Evolutionary conservation across 2,329 filamentous ascomycete species (phyloP).

Genomic region (Penicillium digitatum): DNA sequence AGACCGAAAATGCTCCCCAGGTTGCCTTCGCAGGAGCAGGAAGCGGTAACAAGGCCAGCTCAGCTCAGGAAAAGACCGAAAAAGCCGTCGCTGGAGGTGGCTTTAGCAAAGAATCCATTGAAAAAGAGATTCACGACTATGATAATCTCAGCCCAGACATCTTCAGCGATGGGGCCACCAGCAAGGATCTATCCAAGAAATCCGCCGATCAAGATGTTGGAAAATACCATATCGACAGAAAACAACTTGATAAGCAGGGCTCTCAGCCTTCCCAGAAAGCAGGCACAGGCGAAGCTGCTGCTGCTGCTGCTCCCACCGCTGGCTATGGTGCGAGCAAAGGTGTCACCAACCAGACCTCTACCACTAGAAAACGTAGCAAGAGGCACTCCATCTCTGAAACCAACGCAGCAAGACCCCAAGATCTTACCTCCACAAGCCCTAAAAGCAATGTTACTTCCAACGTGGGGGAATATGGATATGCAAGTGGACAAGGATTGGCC

Average conservation of each 20-base stretch:
- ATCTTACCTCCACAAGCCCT: not conserved
- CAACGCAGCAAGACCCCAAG: not conserved
- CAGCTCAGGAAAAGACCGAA: not conserved
- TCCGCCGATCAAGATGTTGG: not conserved
- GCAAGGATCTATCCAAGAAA: not conserved
- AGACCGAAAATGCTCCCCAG: not conserved
- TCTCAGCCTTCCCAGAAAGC: not conserved
- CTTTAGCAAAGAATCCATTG: not conserved
- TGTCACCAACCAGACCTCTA: not conserved
- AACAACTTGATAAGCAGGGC: not conserved
- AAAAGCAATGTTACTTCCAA: not conserved
- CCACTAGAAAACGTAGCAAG: not conserved
- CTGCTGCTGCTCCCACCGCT: not conserved
- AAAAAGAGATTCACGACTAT: constrained; percentile 15
- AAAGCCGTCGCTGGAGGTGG: not conserved
- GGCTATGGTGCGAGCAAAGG: constrained; percentile 7
- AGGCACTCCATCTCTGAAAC: not conserved
- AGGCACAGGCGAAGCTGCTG: not conserved
- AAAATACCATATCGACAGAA: constrained; percentile 2
- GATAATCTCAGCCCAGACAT: constrained; percentile 13
- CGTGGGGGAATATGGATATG: not conserved
- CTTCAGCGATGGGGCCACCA: constrained; percentile 7
- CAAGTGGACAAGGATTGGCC: not conserved
- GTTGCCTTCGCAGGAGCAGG: not conserved
- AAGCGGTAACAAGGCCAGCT: not conserved